A percentile compares a stretch with the other conserved stretches of the same genome.
These are phyloP conservation scores for Penstemon eatonii DNA, from an alignment of 257 asterid genomes.

Conservation along the genomic window DNA sequence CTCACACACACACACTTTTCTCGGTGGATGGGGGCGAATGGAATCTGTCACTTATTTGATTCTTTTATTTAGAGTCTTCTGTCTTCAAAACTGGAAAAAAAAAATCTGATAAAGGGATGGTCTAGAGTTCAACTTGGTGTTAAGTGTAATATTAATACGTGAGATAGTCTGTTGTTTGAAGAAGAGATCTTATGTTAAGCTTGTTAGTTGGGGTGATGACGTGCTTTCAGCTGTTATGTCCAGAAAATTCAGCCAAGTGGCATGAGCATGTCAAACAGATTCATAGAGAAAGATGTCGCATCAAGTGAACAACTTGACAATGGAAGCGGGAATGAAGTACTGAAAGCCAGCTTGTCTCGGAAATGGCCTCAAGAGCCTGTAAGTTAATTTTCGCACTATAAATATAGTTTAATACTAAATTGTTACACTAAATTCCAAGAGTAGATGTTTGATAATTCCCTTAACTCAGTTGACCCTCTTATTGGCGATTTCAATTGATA, in stretches of 20 bases:
- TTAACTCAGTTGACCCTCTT: slow-evolving; percentile 5
- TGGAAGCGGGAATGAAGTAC: slow-evolving; percentile 28
- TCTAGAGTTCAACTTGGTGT: slow-evolving; percentile 7
- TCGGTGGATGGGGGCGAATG: slow-evolving; percentile 9
- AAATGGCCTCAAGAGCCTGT: slow-evolving; percentile 52
- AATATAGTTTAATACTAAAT: not conserved
- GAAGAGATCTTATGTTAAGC: slow-evolving; percentile 19
- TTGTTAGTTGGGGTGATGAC: slow-evolving; percentile 32
- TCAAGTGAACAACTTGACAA: slow-evolving; percentile 31
- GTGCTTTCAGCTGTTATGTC: slow-evolving; percentile 34
- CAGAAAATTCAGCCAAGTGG: slow-evolving; percentile 54
- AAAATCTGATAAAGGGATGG: not conserved
- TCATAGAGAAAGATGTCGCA: slow-evolving; percentile 34
- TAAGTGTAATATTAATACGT: slow-evolving; percentile 1
- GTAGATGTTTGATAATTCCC: slow-evolving; percentile 7
- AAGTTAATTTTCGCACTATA: slow-evolving; percentile 31
- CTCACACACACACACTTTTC: not conserved
- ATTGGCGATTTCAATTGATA: slow-evolving; percentile 10
- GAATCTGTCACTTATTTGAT: not conserved
- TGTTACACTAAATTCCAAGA: slow-evolving; percentile 12
- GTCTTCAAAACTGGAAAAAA: slow-evolving; percentile 6
- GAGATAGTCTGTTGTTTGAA: slow-evolving; percentile 16
- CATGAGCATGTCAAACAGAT: slow-evolving; percentile 37
- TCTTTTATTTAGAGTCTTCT: not conserved
- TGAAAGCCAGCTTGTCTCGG: slow-evolving; percentile 36